Evolutionary conservation across 257 asterid genomes (phyloP).

Genomic region (Gynochthodes officinalis): DNA sequence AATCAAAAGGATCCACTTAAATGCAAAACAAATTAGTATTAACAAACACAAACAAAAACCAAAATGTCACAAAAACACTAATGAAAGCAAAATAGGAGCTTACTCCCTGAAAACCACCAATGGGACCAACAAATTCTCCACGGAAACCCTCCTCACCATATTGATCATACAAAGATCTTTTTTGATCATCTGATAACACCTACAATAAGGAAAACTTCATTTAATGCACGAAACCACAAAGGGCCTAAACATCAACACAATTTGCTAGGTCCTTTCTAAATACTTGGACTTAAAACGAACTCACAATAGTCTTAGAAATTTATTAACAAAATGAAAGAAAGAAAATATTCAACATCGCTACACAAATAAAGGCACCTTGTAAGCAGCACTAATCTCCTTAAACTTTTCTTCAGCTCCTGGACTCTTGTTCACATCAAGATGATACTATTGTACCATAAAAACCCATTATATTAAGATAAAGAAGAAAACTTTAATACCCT

Average conservation of each 20-base stretch:
- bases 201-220: slow-evolving; percentile 27
- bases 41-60: neutral
- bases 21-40: slow-evolving; percentile 16
- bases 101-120: slow-evolving; percentile 65
- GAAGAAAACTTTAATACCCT: neutral
- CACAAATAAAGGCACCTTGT: slow-evolving; percentile 51
- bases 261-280: neutral
- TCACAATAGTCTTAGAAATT: neutral
- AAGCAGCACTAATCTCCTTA: slow-evolving; percentile 92
- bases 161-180: slow-evolving; percentile 78
- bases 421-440: slow-evolving; percentile 86
- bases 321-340: neutral
- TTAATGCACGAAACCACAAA: neutral
- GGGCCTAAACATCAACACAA: neutral
- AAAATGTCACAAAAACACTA: neutral
- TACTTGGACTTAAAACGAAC: neutral
- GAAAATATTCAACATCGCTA: neutral
- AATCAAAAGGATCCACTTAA: slow-evolving; percentile 85
- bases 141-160: slow-evolving; percentile 84
- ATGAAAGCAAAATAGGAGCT: slow-evolving; percentile 21
- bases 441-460: slow-evolving; percentile 57
- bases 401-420: slow-evolving; percentile 91
- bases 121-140: slow-evolving; percentile 61
- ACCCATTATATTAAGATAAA: neutral
- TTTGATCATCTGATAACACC: slow-evolving; percentile 90